A percentile compares a stretch with the other conserved stretches of the same genome.
phyloP scores from a whole-genome alignment of 2,329 filamentous ascomycete species.

The Huntiella decipiens region DNA sequence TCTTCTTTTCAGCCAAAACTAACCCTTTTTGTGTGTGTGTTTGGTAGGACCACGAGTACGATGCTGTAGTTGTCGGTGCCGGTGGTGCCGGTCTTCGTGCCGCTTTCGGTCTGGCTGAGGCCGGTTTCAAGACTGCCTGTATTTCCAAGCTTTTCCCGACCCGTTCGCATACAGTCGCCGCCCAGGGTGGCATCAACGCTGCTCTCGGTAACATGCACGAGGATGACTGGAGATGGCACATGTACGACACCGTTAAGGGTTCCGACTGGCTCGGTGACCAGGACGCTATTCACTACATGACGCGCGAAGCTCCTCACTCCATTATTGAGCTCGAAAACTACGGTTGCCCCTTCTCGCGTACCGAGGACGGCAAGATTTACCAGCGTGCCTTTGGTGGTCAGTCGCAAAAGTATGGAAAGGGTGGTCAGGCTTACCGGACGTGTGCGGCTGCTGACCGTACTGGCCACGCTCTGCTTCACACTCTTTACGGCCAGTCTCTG shows the following conservation, averaged over 20 bases:
- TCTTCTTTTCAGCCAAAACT: neutral
- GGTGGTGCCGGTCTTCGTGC: conserved; percentile 67
- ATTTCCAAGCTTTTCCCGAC: conserved; percentile 78
- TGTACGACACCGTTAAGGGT: conserved; percentile 98
- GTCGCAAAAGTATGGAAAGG: conserved; percentile 86
- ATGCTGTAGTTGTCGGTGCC: conserved; percentile 83
- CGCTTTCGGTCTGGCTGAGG: conserved; percentile 71
- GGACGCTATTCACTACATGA: conserved; percentile 98
- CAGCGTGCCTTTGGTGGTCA: conserved; percentile 97
- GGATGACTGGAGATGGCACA: conserved; percentile 98
- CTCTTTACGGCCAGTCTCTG: conserved; percentile 91
- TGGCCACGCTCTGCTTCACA: conserved; percentile 93
- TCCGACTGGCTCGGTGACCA: conserved; percentile 96
- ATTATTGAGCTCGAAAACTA: conserved; percentile 95
- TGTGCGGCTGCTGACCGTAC: conserved; percentile 93
- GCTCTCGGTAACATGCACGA: conserved; percentile 91
- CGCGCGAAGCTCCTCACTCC: conserved; percentile 73
- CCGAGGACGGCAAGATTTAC: conserved; percentile 93
- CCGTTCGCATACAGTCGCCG: conserved; percentile 66
- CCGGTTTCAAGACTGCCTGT: conserved; percentile 76
- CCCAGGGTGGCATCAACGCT: conserved; percentile 71
- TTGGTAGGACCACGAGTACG: conserved; percentile 83
- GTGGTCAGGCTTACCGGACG: conserved; percentile 93
- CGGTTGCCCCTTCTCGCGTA: conserved; percentile 90
- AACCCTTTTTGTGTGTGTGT: neutral